Base-by-base conservation (phyloP, 164 flowering plant genomes). In the Chloranthus sessilifolius region DNA sequence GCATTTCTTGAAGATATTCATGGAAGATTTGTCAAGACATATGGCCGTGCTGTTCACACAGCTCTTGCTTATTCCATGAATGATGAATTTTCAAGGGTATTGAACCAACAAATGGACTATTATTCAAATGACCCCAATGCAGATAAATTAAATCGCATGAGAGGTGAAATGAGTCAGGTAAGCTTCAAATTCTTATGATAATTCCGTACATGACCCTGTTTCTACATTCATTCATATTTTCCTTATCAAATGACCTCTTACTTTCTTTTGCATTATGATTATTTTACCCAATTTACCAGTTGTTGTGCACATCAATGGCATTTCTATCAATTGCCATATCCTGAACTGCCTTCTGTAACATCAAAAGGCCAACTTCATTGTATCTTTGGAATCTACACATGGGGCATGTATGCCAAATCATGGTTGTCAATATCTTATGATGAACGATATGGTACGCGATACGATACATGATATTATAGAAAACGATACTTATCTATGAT, bases 101-200 rank as follows among this genome's bases (percentile, higher is more conserved):
- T 90, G 50, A 74, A 76, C 66, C 95, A 87, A 43, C 91, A 87
- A 53, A 81, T 90, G 70, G 95, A 90, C 2, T 68, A 76, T 58
- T 85, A 68, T 68, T 79, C 95, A 1, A 85, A 60, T 68, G 89
- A 87, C 44, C 87, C 98, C 1, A 81, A 82, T 75, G 88, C 89
- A 9, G 98, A 90, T 62, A 78, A 88, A 59, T 51, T 87, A 51
- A 87, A 87, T 48, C 72, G 89, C 29, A 50, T 87, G 45, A 81
- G 74, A 66, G 95, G 91, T 30, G 95, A 90, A 80, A 85, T 90
- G 95, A 74, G 62, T 52, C 88, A 90, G 83, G 98, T 77, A 59
- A 60, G 31, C 30, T 46, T 43, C 7, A 33, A 40, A 34, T 35
- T 6, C 38, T 45, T 14, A 28, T 52, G 9, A 49, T 30, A 24